Evolutionary conservation across 2,329 filamentous ascomycete species (phyloP), one percentile per base, ranked within the genome.

Genomic region (Fusarium virguliforme): DNA sequence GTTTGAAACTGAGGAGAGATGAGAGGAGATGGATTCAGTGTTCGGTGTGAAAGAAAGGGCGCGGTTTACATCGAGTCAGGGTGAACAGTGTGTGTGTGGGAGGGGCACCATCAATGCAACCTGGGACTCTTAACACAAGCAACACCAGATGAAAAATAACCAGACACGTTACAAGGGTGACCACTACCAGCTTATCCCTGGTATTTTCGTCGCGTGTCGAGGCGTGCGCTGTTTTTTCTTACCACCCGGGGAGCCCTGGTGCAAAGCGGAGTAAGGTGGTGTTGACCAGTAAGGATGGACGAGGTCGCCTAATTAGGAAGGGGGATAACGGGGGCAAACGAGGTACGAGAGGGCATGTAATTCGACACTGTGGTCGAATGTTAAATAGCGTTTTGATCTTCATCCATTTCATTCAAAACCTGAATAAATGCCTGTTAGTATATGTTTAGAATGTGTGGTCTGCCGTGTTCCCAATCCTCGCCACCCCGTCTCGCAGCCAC

Each of bases 251-350:
- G 8, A 50, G 43, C 43, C 43, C 43, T 50, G 43, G 22, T 22
- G 34, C 12, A 59, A 68, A 74, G 72, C 67, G 67, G 75, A 74
- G 71, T 67, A 57, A 41, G n/a, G 40, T 3, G n/a, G 9, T 32
- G n/a, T 58, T 72, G 71, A 64, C 78, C 78, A 80, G 73, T 80
- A 70, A 79, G 74, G 58, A 53, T 51, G 24, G 41, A 62, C 64
- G 64, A 53, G 55, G 66, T 58, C 71, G 70, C 78, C 77, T 63
- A 73, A 80, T 73, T 75, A 74, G 78, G 78, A 74, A 80, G 72
- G 53, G 35, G 12, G 41, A 13, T 18, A 1, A 26, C 24, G 41
- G 24, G 38, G 41, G 7, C 2, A 26, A 15, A 6, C 12, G 41
- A 46, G 24, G 8, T 15, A 46, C 26, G 7, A 30, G 3, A 4